Conservation (phyloP, 1,284 basidiomycete species). For the Boletus albobrunnescens region DNA sequence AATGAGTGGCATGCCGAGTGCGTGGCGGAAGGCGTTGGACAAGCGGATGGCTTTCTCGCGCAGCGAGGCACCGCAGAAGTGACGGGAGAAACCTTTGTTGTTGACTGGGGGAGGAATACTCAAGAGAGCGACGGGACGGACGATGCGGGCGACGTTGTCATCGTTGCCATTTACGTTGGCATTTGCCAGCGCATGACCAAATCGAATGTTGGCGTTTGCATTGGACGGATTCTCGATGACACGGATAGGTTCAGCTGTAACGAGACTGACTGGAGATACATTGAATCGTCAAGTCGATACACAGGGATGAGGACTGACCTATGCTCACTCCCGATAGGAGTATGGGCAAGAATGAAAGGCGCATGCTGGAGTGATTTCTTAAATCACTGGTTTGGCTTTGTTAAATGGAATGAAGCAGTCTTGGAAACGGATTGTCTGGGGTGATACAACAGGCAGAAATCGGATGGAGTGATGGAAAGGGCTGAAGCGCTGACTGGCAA, state of each 20-base stretch:
- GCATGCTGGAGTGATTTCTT: no score
- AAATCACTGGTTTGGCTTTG: background rate
- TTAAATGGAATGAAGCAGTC: conserved; percentile 1
- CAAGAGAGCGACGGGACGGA: conserved; percentile 17
- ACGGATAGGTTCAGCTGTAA: conserved; percentile 28
- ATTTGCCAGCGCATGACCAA: conserved; percentile 31
- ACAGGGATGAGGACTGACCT: conserved; percentile 15
- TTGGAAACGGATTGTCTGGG: background rate
- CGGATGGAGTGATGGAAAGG: conserved; percentile 2
- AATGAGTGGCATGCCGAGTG: conserved; percentile 30
- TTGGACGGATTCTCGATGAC: conserved; percentile 21
- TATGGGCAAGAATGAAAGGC: conserved; percentile 27
- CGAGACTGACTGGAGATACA: conserved; percentile 19
- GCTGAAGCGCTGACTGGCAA: background rate
- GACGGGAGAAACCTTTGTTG: conserved; percentile 14
- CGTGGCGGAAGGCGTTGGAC: conserved; percentile 32
- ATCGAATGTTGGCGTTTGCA: conserved; percentile 32
- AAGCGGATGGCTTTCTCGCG: conserved; percentile 34
- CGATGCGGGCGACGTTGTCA: conserved; percentile 27
- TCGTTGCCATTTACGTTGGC: conserved; percentile 34
- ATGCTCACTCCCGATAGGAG: conserved; percentile 25
- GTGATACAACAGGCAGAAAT: background rate
- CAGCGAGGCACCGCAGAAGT: conserved; percentile 31
- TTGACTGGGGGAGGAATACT: conserved; percentile 5
- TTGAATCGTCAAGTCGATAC: conserved; percentile 1